Evolutionary conservation across 371 early-diverging fungal species (phyloP), one percentile per base, ranked within the genome.

Genomic region (Haplosporangium sp.): DNA sequence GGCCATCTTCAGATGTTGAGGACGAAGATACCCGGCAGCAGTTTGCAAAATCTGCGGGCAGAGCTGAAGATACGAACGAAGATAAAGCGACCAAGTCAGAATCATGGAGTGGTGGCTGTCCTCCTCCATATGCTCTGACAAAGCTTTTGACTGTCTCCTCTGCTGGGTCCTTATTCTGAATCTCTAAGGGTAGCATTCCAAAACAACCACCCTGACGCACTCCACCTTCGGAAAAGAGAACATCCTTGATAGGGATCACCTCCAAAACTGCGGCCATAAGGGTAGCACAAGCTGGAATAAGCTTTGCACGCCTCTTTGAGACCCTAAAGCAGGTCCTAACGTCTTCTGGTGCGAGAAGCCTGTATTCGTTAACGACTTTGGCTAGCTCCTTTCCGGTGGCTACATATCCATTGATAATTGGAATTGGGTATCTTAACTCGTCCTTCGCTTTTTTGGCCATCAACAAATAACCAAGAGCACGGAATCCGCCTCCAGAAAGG

Each of bases 211-310:
- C 91, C 58, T 90, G 89, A 6, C 90, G 85, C 2, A 90, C 90
- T 50, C 91, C 91, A 3, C 90, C 91, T 61, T 91, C 90, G 56
- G 90, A 89, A 64, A 91, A 91, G 44, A 85, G 81, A 1, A 89
- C 84, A 9, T 83, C 74, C 47, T 67, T 75, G 42, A 89, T 83
- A 9, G 79, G 69, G 66, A 89, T 82, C 1, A 85, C 89, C 53
- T 88, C 76, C 64, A 88, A 60, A 5, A 90, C 83, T 0, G 89
- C 89, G 7, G 86, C 81, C 40, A 89, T 83, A 13, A 91, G 66
- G 52, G 89, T 88, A 34, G 89, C 87, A 34, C 88, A 85, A 2
- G 91, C 91, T 19, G 91, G 91, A 39, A 91, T 84, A 84, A 89
- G 84, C 39, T 82, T 77, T 7, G 90, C 91, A 19, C 90, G 85